Conservation (phyloP, 164 flowering plant genomes). For the Umbellularia californica region DNA sequence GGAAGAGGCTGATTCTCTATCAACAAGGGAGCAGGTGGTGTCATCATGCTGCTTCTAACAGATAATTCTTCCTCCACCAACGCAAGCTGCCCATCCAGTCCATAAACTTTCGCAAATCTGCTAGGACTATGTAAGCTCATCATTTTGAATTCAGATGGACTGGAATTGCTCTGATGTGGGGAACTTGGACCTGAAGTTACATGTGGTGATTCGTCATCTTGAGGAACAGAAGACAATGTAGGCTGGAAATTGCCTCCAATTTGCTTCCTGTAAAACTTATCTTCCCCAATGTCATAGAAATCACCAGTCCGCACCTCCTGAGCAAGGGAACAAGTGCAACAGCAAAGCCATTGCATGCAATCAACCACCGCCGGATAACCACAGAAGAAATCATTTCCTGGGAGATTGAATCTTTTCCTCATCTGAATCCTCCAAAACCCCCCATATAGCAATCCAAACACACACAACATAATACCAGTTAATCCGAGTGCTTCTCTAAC, state of each 20-base stretch:
- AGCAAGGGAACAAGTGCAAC: constrained; percentile 93
- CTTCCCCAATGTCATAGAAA: constrained; percentile 70
- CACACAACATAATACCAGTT: constrained; percentile 65
- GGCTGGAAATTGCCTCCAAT: constrained; percentile 7
- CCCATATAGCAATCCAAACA: constrained; percentile 83
- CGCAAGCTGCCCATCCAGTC: constrained; percentile 18
- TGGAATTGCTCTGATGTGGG: constrained; percentile 17
- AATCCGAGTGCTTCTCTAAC: constrained; percentile 50
- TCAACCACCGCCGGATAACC: constrained; percentile 56
- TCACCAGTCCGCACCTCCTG: constrained; percentile 87
- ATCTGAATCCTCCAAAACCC: constrained; percentile 97
- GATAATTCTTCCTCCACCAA: constrained; percentile 26
- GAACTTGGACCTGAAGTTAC: constrained; percentile 20
- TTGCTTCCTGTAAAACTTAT: constrained; percentile 43
- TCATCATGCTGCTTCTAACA: constrained; percentile 20
- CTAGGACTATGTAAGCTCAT: constrained; percentile 16
- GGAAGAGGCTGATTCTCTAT: constrained; percentile 16
- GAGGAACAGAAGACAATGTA: constrained; percentile 34
- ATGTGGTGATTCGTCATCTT: constrained; percentile 30
- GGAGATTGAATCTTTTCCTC: constrained; percentile 84
- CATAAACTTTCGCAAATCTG: constrained; percentile 12
- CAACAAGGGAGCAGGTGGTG: constrained; percentile 33
- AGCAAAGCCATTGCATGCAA: constrained; percentile 80
- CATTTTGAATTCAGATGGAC: constrained; percentile 10
- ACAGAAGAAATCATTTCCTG: constrained; percentile 53